Evolutionary conservation across 805 yeast genomes (phyloP).

Genomic region (Saturnispora hagleri): DNA sequence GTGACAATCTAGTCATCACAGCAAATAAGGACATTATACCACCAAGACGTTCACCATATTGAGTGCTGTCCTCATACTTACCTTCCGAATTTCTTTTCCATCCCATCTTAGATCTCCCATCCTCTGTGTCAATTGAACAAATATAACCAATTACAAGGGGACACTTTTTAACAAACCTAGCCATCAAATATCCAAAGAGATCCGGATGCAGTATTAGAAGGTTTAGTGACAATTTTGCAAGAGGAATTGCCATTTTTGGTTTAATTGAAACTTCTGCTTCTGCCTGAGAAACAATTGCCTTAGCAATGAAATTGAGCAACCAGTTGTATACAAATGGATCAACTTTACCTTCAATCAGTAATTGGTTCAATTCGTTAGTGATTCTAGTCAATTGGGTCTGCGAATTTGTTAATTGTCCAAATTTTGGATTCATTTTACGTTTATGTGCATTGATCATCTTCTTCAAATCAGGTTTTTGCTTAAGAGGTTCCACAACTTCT

Average conservation of each 20-base stretch:
- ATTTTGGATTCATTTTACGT: constrained; percentile 74
- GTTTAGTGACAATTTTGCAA: constrained; percentile 55
- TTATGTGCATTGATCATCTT: constrained; percentile 51
- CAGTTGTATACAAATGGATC: constrained; percentile 53
- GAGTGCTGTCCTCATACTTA: constrained; percentile 50
- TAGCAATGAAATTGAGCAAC: constrained; percentile 75
- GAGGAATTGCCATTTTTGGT: constrained; percentile 68
- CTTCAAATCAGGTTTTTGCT: constrained; percentile 32
- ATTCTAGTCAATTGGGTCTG: constrained; percentile 46
- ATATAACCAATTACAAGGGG: constrained; percentile 81
- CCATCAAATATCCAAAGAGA: constrained; percentile 49
- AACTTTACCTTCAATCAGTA: constrained; percentile 40
- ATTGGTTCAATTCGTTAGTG: constrained; percentile 38
- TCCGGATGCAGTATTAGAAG: constrained; percentile 42
- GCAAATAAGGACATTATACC: constrained; percentile 81
- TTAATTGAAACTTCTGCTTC: constrained; percentile 84
- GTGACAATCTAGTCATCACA: constrained; percentile 50
- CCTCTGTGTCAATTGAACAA: constrained; percentile 67
- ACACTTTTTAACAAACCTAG: constrained; percentile 85
- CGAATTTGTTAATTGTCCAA: constrained; percentile 85
- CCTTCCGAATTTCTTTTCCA: constrained; percentile 51
- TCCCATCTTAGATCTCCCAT: constrained; percentile 80
- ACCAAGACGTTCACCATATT: constrained; percentile 76
- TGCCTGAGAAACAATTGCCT: constrained; percentile 81
- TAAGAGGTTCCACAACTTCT: constrained; percentile 48